A percentile compares a stretch with the other conserved stretches of the same genome.
These are phyloP conservation scores for Pseudogymnoascus sp. DNA, from an alignment of 2,329 filamentous ascomycete species.

Conservation along the genomic window DNA sequence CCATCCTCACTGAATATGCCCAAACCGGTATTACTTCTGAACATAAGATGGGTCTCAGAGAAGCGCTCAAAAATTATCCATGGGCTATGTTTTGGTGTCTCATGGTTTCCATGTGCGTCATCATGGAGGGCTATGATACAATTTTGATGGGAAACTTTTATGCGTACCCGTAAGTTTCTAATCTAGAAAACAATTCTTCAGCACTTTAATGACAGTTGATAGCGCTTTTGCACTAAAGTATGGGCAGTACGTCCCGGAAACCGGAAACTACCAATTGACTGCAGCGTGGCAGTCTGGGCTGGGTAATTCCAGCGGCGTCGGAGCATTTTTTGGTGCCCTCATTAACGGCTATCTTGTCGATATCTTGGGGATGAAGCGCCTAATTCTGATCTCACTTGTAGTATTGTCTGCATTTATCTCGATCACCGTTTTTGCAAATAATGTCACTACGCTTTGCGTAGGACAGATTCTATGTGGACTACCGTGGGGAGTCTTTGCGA, in stretches of 20 bases:
- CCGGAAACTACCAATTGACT: conserved; percentile 17
- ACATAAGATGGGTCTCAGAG: conserved; percentile 13
- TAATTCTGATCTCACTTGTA: conserved; percentile 37
- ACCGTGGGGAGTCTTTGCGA: conserved; percentile 37
- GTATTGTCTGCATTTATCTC: conserved; percentile 40
- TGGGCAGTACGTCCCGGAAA: conserved; percentile 15
- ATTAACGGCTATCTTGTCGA: conserved; percentile 38
- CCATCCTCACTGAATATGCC: conserved; percentile 9
- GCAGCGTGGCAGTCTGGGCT: conserved; percentile 24
- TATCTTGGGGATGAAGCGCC: conserved; percentile 37
- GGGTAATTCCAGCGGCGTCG: conserved; percentile 23
- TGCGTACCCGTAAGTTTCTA: conserved; percentile 15
- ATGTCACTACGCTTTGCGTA: conserved; percentile 37
- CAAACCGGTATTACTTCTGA: conserved; percentile 12
- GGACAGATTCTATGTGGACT: conserved; percentile 34
- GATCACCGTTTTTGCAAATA: conserved; percentile 42
- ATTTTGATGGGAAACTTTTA: conserved; percentile 22
- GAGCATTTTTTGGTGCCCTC: conserved; percentile 26
- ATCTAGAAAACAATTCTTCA: too few relatives aligned
- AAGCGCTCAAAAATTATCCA: conserved; percentile 20
- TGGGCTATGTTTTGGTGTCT: conserved; percentile 21
- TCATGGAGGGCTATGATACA: conserved; percentile 24
- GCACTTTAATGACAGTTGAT: too few relatives aligned
- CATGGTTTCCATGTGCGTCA: conserved; percentile 22
- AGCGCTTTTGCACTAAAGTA: conserved; percentile 19